Evolutionary conservation across 1,284 basidiomycete species (phyloP).

Genomic region (Apiotrichum montevideense): DNA sequence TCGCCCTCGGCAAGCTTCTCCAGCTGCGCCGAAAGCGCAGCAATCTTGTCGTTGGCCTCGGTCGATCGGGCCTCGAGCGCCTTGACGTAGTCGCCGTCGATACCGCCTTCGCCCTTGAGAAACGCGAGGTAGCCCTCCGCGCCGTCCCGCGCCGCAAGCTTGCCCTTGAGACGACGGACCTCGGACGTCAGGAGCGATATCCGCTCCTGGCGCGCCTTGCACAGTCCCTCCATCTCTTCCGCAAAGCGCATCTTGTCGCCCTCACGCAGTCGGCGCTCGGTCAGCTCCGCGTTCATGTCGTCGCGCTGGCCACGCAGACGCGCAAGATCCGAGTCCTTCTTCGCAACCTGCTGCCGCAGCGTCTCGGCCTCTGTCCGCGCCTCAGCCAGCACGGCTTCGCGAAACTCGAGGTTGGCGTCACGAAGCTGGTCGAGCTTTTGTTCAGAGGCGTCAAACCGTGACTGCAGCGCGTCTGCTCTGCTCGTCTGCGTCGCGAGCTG

Average conservation of each 20-base stretch:
- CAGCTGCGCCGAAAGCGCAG: constrained; percentile 20
- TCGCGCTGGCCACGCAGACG: constrained; percentile 77
- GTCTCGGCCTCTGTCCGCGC: constrained; percentile 34
- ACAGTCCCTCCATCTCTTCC: constrained; percentile 65
- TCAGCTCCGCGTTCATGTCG: constrained; percentile 63
- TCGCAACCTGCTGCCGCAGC: constrained; percentile 41
- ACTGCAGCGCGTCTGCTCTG: constrained; percentile 31
- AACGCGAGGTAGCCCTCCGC: constrained; percentile 68
- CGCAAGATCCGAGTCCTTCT: constrained; percentile 66
- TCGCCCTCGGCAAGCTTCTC: constrained; percentile 18
- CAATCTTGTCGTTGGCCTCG: constrained; percentile 36
- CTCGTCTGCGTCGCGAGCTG: constrained; percentile 29
- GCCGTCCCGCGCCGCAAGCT: constrained; percentile 66
- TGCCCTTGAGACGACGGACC: constrained; percentile 65
- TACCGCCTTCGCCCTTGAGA: constrained; percentile 57
- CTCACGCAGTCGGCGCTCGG: constrained; percentile 66
- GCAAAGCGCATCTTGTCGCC: constrained; percentile 57
- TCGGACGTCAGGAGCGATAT: constrained; percentile 69
- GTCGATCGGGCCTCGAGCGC: constrained; percentile 57
- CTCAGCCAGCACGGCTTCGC: constrained; percentile 33
- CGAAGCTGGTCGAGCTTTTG: constrained; percentile 33
- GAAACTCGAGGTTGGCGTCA: constrained; percentile 36
- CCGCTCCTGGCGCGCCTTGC: constrained; percentile 70
- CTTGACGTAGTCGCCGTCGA: constrained; percentile 60
- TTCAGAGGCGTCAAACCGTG: constrained; percentile 28